A percentile compares a stretch with the other conserved stretches of the same genome.
Conservation (phyloP, 345 rosid genomes). For the Pistacia vera region DNA sequence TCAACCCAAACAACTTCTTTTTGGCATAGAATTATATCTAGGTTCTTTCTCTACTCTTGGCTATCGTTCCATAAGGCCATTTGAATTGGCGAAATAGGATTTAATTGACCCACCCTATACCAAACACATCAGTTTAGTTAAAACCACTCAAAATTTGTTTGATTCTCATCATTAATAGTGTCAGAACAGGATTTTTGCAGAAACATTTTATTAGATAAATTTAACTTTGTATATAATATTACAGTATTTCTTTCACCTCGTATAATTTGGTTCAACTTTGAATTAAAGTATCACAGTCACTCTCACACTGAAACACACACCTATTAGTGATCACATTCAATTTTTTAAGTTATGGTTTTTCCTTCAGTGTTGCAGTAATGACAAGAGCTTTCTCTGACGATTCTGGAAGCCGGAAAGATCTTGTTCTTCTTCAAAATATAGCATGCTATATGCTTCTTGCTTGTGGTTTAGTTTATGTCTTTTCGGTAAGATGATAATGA, state of each 20-base stretch:
- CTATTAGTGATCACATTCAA: background rate
- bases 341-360: constrained; percentile 13
- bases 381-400: constrained; percentile 91
- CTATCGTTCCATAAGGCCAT: background rate
- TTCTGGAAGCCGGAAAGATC: constrained; percentile 41
- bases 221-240: background rate
- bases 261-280: background rate
- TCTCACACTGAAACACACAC: background rate
- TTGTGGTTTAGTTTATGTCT: constrained; percentile 78
- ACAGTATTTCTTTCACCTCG: background rate
- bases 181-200: background rate
- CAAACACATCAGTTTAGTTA: background rate
- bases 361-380: constrained; percentile 89
- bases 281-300: background rate
- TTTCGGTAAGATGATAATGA: constrained; percentile 55
- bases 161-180: background rate
- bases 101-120: background rate
- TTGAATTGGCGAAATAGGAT: background rate
- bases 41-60: background rate
- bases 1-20: background rate
- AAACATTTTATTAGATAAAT: background rate
- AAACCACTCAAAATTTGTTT: background rate
- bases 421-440: constrained; percentile 73
- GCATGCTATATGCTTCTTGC: constrained; percentile 90
- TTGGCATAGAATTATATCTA: background rate